Percentiles rank a stretch among this genome's conserved stretches.
Conservation (phyloP, 2,329 filamentous ascomycete genomes). For the Pestalotiopsis fici region DNA sequence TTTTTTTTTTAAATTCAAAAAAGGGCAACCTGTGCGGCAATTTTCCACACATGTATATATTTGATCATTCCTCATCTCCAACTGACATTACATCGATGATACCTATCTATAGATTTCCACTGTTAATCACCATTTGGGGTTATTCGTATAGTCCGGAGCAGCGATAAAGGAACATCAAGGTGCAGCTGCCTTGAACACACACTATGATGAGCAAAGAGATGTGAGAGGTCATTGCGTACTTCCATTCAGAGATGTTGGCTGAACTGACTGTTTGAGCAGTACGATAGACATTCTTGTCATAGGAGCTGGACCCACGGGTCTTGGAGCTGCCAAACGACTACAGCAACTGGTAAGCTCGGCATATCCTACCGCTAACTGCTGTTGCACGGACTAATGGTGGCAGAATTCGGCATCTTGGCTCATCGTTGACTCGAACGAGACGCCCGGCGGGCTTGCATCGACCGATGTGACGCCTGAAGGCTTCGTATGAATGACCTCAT, state of each 20-base stretch:
- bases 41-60: no score
- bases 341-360: slow-evolving; percentile 79
- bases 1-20: no score
- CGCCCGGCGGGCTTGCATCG: slow-evolving; percentile 90
- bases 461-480: slow-evolving; percentile 95
- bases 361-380: slow-evolving; percentile 27
- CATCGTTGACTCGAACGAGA: slow-evolving; percentile 90
- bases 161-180: no score
- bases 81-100: no score
- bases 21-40: no score
- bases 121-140: no score
- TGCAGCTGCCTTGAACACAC: no score
- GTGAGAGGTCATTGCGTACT: background rate
- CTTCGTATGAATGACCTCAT: slow-evolving; percentile 70
- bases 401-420: slow-evolving; percentile 93
- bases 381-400: slow-evolving; percentile 18
- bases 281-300: slow-evolving; percentile 97
- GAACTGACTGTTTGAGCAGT: slow-evolving; percentile 46
- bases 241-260: background rate
- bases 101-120: no score
- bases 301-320: slow-evolving; percentile 93
- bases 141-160: no score
- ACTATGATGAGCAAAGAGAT: background rate
- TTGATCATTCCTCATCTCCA: no score
- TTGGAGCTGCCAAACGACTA: slow-evolving; percentile 95